Base-by-base conservation (phyloP, 2,329 filamentous ascomycete genomes). In the Zarea fungicola region DNA sequence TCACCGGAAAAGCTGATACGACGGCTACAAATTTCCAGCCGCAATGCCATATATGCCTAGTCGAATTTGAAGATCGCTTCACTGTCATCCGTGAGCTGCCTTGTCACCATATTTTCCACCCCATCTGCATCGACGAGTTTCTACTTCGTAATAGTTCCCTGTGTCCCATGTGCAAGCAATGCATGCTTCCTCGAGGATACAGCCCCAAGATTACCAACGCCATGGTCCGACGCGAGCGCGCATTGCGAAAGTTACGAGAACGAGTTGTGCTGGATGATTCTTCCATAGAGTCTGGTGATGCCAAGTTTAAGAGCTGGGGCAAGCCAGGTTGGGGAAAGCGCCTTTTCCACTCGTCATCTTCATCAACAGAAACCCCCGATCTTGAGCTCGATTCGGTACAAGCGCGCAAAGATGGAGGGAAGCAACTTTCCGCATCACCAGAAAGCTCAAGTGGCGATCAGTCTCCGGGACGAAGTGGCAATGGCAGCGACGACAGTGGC, bases 21-120 rank as follows among this genome's bases (percentile, higher is more conserved):
- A 65, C 66, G 25, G 73, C 72, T 6, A 77, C 78, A 14, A 76
- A 87, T 56, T 81, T 83, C 18, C 93, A 97, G 62, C 83, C 88
- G 0, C 84, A 79, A 3, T 97, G 93, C 62, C 82, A 88, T n/a
- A 96, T 97, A 46, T 99, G 93, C 62, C 76, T 95, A 1, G 87
- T 89, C 48, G 81, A 88, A 51, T 97, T 89, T 60, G 76, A 85
- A 23, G 77, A 82, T 14, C 78, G 80, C 31, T 69, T 75, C 16
- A 85, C 87, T 0, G 78, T 83, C 18, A 90, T 97, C 48, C 85
- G 90, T 48, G 87, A 96, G 66, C 74, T 97, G 3, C 83, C 89
- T 0, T 99, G 93, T 58, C 83, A 86, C 1, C 93, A 99, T 63
- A 92, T 97, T 49, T 99, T 91, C 66, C 92, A 99, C 56, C 85